Evolutionary conservation across 192 early-diverging fungal species (phyloP).

Genomic region (Obelidium mucronatum): DNA sequence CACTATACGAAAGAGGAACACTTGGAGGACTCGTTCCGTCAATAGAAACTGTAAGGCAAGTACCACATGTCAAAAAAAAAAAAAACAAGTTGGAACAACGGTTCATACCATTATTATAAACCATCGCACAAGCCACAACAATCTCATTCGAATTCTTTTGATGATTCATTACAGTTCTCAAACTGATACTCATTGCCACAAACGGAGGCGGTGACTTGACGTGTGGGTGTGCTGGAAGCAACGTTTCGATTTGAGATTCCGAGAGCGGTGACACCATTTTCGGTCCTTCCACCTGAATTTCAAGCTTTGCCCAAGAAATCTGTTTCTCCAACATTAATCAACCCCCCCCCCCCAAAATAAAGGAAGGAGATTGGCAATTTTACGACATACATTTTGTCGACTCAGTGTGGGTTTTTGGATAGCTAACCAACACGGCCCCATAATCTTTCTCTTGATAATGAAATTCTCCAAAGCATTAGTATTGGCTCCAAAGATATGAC

Average conservation of each 20-base stretch:
- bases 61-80: not conserved
- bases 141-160: conserved; percentile 90
- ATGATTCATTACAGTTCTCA: conserved; percentile 85
- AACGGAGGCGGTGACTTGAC: conserved; percentile 72
- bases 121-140: conserved; percentile 74
- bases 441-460: conserved; percentile 90
- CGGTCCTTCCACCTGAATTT: conserved; percentile 72
- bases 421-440: conserved; percentile 95
- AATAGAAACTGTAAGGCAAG: conserved; percentile 42
- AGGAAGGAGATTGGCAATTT: not conserved
- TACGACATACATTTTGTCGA: conserved; percentile 50
- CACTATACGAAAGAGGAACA: conserved; percentile 63
- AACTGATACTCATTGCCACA: conserved; percentile 83
- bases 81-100: conserved; percentile 27
- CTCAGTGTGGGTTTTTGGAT: conserved; percentile 66
- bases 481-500: conserved; percentile 86
- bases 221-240: conserved; percentile 22
- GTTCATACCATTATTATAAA: conserved; percentile 72
- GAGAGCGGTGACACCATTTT: conserved; percentile 68
- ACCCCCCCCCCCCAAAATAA: too few relatives aligned
- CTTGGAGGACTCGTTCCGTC: conserved; percentile 40
- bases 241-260: conserved; percentile 60
- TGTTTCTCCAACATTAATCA: conserved; percentile 36
- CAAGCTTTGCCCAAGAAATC: conserved; percentile 89
- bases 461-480: conserved; percentile 92